Evolutionary conservation across 352 stramenopile genomes (phyloP).

Genomic region (Phytopythium montanum): DNA sequence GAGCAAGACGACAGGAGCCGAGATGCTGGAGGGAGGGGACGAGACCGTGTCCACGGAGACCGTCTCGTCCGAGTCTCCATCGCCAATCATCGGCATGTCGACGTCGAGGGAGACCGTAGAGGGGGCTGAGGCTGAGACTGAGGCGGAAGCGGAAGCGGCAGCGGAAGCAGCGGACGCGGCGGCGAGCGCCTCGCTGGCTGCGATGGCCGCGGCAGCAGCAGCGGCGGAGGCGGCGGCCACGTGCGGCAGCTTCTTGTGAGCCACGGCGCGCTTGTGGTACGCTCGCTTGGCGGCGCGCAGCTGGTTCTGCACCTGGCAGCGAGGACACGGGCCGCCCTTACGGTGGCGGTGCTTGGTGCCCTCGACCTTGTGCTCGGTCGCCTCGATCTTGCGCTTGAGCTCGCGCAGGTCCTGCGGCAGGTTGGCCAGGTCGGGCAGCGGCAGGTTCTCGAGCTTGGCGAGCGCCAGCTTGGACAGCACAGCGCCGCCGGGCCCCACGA

Average conservation of each 20-base stretch:
- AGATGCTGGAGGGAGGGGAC: background rate
- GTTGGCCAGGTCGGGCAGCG: slow-evolving; percentile 69
- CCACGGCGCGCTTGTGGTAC: slow-evolving; percentile 77
- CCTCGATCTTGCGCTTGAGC: slow-evolving; percentile 83
- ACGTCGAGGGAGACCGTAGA: background rate
- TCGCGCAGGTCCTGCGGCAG: slow-evolving; percentile 77
- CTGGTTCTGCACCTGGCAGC: slow-evolving; percentile 83
- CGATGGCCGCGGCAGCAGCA: slow-evolving; percentile 1
- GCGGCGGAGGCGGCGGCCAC: slow-evolving; percentile 18
- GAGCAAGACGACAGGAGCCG: background rate
- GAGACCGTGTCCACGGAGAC: background rate
- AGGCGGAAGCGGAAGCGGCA: background rate
- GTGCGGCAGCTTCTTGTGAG: slow-evolving; percentile 79
- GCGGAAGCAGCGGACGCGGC: background rate
- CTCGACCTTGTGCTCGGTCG: slow-evolving; percentile 81
- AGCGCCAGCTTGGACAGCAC: slow-evolving; percentile 60
- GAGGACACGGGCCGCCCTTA: slow-evolving; percentile 75
- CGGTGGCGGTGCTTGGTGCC: slow-evolving; percentile 85
- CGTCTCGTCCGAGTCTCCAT: slow-evolving; percentile 1
- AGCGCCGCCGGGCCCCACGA: slow-evolving; percentile 32
- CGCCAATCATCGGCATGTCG: background rate
- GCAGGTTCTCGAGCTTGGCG: slow-evolving; percentile 65
- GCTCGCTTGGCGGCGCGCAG: slow-evolving; percentile 71
- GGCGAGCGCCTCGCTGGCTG: slow-evolving; percentile 4
- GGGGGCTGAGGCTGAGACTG: too few species aligned